phyloP scores from a whole-genome alignment of 331 rosid species.

The Malus hybrid region DNA sequence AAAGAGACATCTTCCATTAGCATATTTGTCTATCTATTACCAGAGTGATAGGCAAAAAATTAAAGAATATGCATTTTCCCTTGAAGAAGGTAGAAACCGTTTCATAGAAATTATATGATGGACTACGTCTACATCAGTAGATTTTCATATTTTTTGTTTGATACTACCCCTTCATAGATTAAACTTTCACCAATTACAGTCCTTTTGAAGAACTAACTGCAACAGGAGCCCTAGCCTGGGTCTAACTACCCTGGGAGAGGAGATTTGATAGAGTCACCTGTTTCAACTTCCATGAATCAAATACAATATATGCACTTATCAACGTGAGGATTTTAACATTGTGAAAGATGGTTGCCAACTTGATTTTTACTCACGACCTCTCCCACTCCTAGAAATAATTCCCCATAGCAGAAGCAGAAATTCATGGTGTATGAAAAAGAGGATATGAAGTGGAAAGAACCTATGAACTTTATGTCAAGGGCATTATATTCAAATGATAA shows the following conservation, averaged over 20 bases:
- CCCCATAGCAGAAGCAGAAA: neutral
- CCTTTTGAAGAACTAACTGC: neutral
- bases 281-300: neutral
- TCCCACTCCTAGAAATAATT: neutral
- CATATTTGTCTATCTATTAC: neutral
- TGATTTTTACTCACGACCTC: neutral
- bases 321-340: neutral
- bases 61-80: neutral
- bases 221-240: neutral
- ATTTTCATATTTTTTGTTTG: neutral
- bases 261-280: neutral
- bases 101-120: neutral
- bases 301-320: neutral
- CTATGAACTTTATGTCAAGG: neutral
- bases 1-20: neutral
- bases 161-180: neutral
- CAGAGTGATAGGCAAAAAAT: too few species aligned
- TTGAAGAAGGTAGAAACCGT: neutral
- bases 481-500: neutral
- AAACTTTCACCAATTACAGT: neutral
- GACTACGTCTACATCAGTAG: neutral
- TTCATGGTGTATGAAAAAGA: neutral
- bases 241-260: neutral
- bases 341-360: neutral
- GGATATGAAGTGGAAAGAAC: neutral